Evolutionary conservation across 768 basidiomycete genomes (phyloP), one percentile per base, ranked within the genome.

Genomic region (Naganishia vishniacii): DNA sequence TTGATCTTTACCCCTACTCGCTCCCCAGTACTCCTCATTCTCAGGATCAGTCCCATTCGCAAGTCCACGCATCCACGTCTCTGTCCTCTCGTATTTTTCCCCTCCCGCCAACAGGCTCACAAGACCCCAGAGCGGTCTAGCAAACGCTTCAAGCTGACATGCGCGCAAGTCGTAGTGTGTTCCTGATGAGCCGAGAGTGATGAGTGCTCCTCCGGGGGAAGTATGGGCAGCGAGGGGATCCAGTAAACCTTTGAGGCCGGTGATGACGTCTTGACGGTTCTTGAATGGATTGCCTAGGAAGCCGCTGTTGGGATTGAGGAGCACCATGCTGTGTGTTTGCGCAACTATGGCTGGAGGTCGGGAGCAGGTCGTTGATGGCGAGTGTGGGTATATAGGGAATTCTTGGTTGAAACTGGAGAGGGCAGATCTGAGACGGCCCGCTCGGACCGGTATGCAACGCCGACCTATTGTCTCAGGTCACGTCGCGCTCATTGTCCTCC

Each of bases 51-150:
- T 86, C 0, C 87, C 87, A 67, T 80, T 84, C 28, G 80, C 80
- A 67, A 88, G 83, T 3, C 88, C 88, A 56, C 80, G 74, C 4
- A 84, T 75, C 87, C 87, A 88, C 46, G 86, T 77, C 49, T 83
- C 78, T 4, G 80, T 79, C 0, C 86, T 86, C 25, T 78, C 76
- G 70, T 86, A 87, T 2, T 68, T 48, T 20, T 37, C 58, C 12
- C 86, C 87, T 0, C 87, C 87, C 3, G 82, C 83, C 4, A 88
- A 78, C 5, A 88, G 78, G 3, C 86, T 82, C 0, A 85, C 83
- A 3, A 88, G 80, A 7, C 86, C 87, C 87, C 88, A 88, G 44
- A 88, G 81, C 0, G 88, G 88, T 6, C 87, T 81, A 4, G 86
- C 85, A 70, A 87, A 89, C 4, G 86, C 85, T 71, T 89, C 87